These are phyloP conservation scores for Penicillium paneum DNA, from an alignment of 2,329 filamentous ascomycete genomes.

Conservation along the genomic window DNA sequence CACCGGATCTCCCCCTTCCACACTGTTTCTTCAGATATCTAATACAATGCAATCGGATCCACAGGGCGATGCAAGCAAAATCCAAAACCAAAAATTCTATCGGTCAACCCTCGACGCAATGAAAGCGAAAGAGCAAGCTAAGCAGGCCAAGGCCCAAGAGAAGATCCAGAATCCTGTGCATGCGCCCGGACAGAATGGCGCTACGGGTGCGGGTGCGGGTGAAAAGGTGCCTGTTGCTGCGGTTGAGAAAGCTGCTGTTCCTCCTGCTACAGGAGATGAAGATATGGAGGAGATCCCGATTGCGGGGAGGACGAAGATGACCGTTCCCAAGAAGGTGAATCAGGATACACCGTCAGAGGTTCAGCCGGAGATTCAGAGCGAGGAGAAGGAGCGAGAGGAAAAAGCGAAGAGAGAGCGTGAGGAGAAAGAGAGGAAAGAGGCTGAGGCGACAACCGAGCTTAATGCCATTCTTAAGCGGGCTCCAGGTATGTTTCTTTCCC, in stretches of 20 bases:
- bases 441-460: slow-evolving; percentile 63
- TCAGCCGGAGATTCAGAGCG: slow-evolving; percentile 2
- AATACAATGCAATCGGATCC: neutral
- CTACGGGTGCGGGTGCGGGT: slow-evolving; percentile 29
- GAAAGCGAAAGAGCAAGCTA: slow-evolving; percentile 45
- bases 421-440: slow-evolving; percentile 2
- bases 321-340: slow-evolving; percentile 38
- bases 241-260: slow-evolving; percentile 40
- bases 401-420: slow-evolving; percentile 51
- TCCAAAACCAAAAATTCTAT: slow-evolving; percentile 52
- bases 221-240: slow-evolving; percentile 61
- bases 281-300: slow-evolving; percentile 48
- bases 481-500: slow-evolving; percentile 61
- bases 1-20: neutral
- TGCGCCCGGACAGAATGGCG: slow-evolving; percentile 5
- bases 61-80: slow-evolving; percentile 40
- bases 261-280: slow-evolving; percentile 43
- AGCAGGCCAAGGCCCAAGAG: slow-evolving; percentile 52
- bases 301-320: slow-evolving; percentile 55
- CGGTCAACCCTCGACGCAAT: slow-evolving; percentile 54
- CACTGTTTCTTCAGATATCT: neutral
- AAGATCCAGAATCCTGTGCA: slow-evolving; percentile 46
- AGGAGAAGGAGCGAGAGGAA: slow-evolving; percentile 47
- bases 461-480: slow-evolving; percentile 77
- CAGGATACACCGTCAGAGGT: slow-evolving; percentile 19